phyloP scores from a whole-genome alignment of 495 filamentous ascomycete genomes.

The Immersiella caudata region DNA sequence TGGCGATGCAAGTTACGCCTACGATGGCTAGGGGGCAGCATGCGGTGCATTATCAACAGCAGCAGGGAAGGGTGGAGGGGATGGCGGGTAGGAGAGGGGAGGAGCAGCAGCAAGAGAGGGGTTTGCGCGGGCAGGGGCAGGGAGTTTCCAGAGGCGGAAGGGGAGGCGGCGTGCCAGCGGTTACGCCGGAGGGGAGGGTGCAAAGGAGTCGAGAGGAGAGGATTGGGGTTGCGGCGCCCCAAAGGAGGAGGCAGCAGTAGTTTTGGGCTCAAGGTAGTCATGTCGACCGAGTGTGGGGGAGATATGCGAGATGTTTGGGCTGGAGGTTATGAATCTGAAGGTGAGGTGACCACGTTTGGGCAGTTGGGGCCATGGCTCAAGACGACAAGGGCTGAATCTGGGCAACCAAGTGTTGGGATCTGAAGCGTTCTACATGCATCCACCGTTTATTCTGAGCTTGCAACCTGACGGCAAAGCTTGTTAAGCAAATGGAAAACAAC shows the following conservation, averaged over 20 bases:
- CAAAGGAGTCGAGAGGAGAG: slow-evolving; percentile 42
- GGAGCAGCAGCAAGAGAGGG: slow-evolving; percentile 5
- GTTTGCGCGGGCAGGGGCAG: slow-evolving; percentile 16
- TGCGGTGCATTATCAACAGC: background rate
- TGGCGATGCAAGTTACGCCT: slow-evolving; percentile 17
- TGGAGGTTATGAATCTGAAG: background rate
- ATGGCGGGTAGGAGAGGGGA: background rate
- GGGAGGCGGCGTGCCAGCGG: slow-evolving; percentile 25
- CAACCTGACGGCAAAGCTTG: too few species aligned
- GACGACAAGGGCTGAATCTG: too few species aligned
- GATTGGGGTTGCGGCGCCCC: slow-evolving; percentile 35
- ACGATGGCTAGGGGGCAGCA: background rate
- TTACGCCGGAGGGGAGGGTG: slow-evolving; percentile 35
- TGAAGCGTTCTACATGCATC: too few species aligned
- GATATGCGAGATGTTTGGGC: background rate
- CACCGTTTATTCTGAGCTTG: too few species aligned
- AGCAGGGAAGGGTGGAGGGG: slow-evolving; percentile 4
- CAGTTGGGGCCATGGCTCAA: too few species aligned
- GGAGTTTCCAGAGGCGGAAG: slow-evolving; percentile 19
- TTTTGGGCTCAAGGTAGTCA: background rate
- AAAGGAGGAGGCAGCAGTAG: slow-evolving; percentile 23
- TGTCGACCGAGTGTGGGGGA: background rate
- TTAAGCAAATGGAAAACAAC: background rate
- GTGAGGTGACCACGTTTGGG: background rate
- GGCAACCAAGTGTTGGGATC: too few species aligned